Conservation (phyloP, 768 basidiomycete species). For the Russula griseocarnosa region DNA sequence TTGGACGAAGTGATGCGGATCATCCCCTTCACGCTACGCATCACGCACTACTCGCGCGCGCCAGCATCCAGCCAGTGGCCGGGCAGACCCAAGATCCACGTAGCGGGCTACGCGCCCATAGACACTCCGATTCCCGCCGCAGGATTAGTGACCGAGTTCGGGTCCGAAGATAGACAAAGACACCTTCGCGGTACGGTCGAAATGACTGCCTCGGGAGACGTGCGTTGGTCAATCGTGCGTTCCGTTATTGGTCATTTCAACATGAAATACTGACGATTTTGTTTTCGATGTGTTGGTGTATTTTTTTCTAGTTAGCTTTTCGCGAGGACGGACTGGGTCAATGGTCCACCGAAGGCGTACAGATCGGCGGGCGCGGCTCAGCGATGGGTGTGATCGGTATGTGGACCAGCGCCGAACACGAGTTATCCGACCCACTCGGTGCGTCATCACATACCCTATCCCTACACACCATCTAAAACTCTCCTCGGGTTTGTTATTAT, state of each 20-base stretch:
- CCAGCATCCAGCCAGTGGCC: constrained; percentile 31
- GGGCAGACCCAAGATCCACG: constrained; percentile 49
- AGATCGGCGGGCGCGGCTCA: constrained; percentile 54
- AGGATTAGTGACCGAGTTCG: too few relatives aligned
- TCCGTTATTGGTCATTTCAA: not conserved
- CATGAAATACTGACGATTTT: not conserved
- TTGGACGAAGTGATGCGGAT: constrained; percentile 48
- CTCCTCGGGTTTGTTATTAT: not conserved
- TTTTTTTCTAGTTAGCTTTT: constrained; percentile 24
- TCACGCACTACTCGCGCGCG: constrained; percentile 31
- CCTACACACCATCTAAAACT: not conserved
- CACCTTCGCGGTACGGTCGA: constrained; percentile 35
- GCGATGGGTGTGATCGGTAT: constrained; percentile 49
- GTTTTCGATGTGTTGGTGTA: not conserved
- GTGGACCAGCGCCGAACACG: constrained; percentile 54
- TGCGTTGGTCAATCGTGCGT: constrained; percentile 51
- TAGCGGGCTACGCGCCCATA: constrained; percentile 38
- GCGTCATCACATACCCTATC: constrained; percentile 20
- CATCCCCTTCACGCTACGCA: constrained; percentile 49
- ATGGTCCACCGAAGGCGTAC: constrained; percentile 55
- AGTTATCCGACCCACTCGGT: constrained; percentile 44
- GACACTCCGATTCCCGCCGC: too few relatives aligned
- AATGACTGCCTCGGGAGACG: constrained; percentile 46
- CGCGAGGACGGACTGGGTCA: constrained; percentile 37
- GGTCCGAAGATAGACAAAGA: too few relatives aligned